Evolutionary conservation across 2,329 filamentous ascomycete genomes (phyloP).

Genomic region (Diaporthe humulicola): DNA sequence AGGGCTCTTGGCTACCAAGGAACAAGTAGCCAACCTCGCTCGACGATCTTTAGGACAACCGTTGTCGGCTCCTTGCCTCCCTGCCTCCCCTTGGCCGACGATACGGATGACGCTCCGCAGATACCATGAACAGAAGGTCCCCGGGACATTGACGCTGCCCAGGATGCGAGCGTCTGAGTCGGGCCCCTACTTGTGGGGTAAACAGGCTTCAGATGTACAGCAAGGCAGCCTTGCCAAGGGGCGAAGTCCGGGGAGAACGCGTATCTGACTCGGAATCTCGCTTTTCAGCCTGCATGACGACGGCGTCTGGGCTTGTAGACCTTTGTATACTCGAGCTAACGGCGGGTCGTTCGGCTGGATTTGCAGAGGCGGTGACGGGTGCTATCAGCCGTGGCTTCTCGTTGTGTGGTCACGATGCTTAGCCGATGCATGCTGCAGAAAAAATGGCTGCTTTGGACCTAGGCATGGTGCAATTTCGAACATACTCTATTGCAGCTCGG

Average conservation of each 20-base stretch:
- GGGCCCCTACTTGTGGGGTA: neutral
- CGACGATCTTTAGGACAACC: neutral
- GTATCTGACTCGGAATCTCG: constrained; percentile 12
- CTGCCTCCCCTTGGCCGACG: neutral
- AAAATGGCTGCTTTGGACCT: neutral
- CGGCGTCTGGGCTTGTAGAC: too few species aligned
- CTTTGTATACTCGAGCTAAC: too few species aligned
- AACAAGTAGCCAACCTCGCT: neutral
- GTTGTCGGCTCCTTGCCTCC: neutral
- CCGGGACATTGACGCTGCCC: neutral
- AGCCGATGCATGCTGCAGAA: too few species aligned
- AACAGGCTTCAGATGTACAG: neutral
- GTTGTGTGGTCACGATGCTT: neutral
- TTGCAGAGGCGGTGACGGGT: neutral
- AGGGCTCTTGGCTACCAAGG: constrained; percentile 11
- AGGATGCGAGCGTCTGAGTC: neutral
- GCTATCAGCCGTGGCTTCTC: neutral
- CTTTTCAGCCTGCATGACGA: neutral
- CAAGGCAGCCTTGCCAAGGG: neutral
- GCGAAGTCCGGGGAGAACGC: neutral
- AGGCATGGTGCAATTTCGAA: neutral
- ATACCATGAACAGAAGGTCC: neutral
- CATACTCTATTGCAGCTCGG: neutral
- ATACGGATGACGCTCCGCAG: neutral
- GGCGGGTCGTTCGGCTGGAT: neutral